Percentiles rank a stretch among this genome's conserved stretches.
phyloP scores from a whole-genome alignment of 805 yeast genomes.

The Candida ulmi region DNA sequence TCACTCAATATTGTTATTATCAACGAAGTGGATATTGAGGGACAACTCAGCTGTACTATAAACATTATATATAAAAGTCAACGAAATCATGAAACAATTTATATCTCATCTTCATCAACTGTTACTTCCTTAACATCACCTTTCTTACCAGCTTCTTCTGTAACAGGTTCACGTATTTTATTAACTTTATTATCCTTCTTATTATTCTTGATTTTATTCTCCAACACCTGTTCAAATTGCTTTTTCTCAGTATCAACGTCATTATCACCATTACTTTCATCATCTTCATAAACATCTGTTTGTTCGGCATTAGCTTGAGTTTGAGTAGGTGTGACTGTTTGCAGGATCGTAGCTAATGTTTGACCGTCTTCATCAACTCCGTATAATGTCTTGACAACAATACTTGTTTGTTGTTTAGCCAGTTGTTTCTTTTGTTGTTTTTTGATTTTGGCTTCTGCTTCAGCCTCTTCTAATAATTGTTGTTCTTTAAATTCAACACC shows the following conservation, averaged over 20 bases:
- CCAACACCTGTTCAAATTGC: too few species aligned
- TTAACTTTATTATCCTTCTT: too few species aligned
- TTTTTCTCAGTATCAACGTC: conserved; percentile 11
- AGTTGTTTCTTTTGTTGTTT: conserved; percentile 9
- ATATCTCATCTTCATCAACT: too few species aligned
- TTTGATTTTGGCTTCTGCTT: conserved; percentile 11
- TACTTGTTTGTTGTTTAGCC: conserved; percentile 15
- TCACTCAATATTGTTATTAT: too few species aligned
- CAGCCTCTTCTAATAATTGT: conserved; percentile 18
- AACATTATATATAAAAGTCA: too few species aligned
- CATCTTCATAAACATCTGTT: conserved; percentile 4
- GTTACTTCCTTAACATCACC: too few species aligned
- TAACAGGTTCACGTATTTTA: too few species aligned
- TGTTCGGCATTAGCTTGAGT: conserved; percentile 26
- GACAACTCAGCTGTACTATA: too few species aligned
- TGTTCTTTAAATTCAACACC: conserved; percentile 22
- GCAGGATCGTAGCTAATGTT: conserved; percentile 22
- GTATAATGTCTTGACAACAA: conserved; percentile 20
- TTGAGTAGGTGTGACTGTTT: conserved; percentile 26
- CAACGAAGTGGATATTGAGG: too few species aligned
- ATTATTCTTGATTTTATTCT: too few species aligned
- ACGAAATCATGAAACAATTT: too few species aligned
- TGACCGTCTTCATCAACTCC: conserved; percentile 22
- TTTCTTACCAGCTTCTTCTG: too few species aligned
- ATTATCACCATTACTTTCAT: conserved; percentile 20